Evolutionary conservation across 176 grass and related monocot species (phyloP).

Genomic region (Alopecurus myosuroides): DNA sequence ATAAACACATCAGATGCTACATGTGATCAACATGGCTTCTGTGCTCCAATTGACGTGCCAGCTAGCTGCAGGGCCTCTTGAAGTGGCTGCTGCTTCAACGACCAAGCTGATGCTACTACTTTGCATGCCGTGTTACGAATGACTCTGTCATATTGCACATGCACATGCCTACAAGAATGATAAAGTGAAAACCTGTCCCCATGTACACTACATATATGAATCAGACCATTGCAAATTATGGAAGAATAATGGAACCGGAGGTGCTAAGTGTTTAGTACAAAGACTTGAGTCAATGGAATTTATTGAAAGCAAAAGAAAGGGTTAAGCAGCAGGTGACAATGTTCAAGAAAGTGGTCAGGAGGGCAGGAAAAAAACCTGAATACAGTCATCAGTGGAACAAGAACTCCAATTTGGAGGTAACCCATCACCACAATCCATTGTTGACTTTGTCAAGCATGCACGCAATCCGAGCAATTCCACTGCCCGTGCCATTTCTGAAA

Average conservation of each 20-base stretch:
- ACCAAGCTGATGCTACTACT: neutral
- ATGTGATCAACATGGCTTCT: neutral
- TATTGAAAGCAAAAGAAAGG: neutral
- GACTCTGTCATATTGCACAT: neutral
- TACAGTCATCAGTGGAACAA: slow-evolving; percentile 66
- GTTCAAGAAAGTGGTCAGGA: neutral
- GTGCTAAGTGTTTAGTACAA: neutral
- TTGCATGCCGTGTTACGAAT: neutral
- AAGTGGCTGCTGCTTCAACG: neutral
- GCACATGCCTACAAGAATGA: neutral
- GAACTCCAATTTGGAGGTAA: slow-evolving; percentile 75
- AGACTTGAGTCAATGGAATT: neutral
- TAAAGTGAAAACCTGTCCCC: neutral
- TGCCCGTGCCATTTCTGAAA: slow-evolving; percentile 73
- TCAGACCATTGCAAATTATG: neutral
- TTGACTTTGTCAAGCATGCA: slow-evolving; percentile 85
- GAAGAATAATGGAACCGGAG: neutral
- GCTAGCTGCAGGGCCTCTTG: neutral
- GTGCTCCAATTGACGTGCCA: neutral
- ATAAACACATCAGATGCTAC: neutral
- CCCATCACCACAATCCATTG: slow-evolving; percentile 80
- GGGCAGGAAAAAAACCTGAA: slow-evolving; percentile 47
- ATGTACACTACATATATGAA: neutral
- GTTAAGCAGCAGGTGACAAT: neutral
- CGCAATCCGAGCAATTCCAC: slow-evolving; percentile 72